Conservation (phyloP, 805 yeast genomes). For the Helenozyma baotianmanensis region DNA sequence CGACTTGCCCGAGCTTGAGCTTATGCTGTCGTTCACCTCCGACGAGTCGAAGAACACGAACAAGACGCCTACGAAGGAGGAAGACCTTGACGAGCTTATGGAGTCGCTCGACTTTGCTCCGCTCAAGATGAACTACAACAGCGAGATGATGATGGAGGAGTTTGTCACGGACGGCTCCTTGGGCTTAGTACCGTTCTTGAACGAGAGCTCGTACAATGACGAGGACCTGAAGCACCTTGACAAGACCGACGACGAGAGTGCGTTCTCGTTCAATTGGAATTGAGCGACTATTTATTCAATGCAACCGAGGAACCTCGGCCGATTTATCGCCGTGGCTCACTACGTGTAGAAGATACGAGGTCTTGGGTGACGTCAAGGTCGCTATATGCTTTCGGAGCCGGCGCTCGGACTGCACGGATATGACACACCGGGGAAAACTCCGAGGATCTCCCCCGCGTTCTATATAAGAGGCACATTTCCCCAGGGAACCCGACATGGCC, state of each 20-base stretch:
- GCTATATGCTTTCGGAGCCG: no score
- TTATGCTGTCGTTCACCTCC: no score
- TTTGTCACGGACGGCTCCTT: conserved; percentile 81
- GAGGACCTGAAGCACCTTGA: not conserved
- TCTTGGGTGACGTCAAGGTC: no score
- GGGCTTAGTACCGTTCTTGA: conserved; percentile 64
- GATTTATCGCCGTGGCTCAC: no score
- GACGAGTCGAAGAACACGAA: not conserved
- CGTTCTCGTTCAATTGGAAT: conserved; percentile 1
- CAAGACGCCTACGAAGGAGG: not conserved
- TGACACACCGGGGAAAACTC: no score
- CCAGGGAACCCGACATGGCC: conserved; percentile 9
- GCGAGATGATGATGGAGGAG: conserved; percentile 36
- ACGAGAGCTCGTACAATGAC: conserved; percentile 4
- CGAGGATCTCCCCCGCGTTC: no score
- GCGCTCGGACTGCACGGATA: no score
- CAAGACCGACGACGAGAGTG: conserved; percentile 4
- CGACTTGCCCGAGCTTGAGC: no score
- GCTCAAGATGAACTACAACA: conserved; percentile 28
- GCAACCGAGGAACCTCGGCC: no score
- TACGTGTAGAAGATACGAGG: no score
- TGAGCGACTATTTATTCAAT: not conserved
- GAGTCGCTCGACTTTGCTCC: conserved; percentile 35
- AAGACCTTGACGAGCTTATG: conserved; percentile 10
- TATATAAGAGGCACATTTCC: no score